Conservation (phyloP, 208 protist genomes). For the Acanthamoeba triangularis region DNA sequence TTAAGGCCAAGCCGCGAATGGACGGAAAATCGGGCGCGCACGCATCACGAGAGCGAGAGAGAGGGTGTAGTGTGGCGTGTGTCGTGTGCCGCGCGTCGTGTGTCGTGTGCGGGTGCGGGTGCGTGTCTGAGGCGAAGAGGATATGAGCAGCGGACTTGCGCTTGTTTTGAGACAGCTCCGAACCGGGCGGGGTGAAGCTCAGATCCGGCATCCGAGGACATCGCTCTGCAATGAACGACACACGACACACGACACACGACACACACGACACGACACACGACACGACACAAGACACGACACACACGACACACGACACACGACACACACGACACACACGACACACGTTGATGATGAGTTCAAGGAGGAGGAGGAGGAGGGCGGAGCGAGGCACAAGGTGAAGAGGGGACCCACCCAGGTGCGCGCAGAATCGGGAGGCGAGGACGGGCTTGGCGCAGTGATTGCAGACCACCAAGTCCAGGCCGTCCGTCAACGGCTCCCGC, state of each 20-base stretch:
- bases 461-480: conserved; percentile 29
- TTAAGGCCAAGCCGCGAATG: not conserved
- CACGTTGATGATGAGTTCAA: too few species aligned
- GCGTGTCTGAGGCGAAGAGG: not conserved
- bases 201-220: not conserved
- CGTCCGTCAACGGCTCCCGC: not conserved
- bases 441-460: conserved; percentile 23
- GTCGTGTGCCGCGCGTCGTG: too few species aligned
- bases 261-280: too few species aligned
- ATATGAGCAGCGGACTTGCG: conserved; percentile 29
- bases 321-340: too few species aligned
- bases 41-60: not conserved
- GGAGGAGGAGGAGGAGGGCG: not conserved
- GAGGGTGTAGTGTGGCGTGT: too few species aligned
- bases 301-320: too few species aligned
- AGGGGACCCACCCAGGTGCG: not conserved
- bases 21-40: too few species aligned
- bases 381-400: not conserved
- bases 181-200: not conserved
- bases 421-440: conserved; percentile 16
- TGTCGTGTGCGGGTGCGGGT: too few species aligned
- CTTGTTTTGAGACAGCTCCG: not conserved
- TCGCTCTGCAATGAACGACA: not conserved
- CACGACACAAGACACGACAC: too few species aligned
- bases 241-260: not conserved